Base-by-base conservation (phyloP, 129 eudicot species). In the Flaveria linearis region DNA sequence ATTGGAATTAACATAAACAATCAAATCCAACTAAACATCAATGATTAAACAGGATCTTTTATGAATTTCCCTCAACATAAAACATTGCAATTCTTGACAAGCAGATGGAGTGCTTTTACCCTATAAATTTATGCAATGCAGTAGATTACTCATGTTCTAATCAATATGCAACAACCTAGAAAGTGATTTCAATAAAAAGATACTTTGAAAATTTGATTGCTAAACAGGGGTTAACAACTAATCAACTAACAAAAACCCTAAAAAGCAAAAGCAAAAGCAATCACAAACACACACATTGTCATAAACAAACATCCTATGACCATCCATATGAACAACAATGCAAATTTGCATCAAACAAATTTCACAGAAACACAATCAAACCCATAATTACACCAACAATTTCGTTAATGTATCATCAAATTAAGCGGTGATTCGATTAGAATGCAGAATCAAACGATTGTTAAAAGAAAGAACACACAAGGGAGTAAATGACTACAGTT, bases 291-390 rank as follows among this genome's bases (percentile, higher is more conserved):
- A 45, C 50, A 45, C 50, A 45, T 45, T 45, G 2, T 36, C 41
- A 36, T 36, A 36, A 36, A 36, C 41, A 36, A 36, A 36, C 41
- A 36, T 36, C 41, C 41, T 36, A 36, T 36, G 41, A 36, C 41
- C 41, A 36, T 5, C 41, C 41, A 36, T 36, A 5, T 78, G 39
- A 69, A 78, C 25, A 71, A 71, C 63, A 71, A 78, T 71, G 77
- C 71, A 72, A 61, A 17, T 39, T 62, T 17, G 47, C 33, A 78
- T 12, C 49, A 70, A 78, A 60, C 36, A 45, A 69, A 12, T 30
- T 61, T 78, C 64, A 28, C 20, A 78, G 15, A 78, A 46, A 46
- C 15, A 20, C 71, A 71, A 26, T 58, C 14, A 58, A 36, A 36
- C 41, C 41, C 41, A 36, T 36, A 5, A 36, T 36, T 36, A 45